Conservation (phyloP, 2,329 filamentous ascomycete genomes). For the Botrytis squamosa region DNA sequence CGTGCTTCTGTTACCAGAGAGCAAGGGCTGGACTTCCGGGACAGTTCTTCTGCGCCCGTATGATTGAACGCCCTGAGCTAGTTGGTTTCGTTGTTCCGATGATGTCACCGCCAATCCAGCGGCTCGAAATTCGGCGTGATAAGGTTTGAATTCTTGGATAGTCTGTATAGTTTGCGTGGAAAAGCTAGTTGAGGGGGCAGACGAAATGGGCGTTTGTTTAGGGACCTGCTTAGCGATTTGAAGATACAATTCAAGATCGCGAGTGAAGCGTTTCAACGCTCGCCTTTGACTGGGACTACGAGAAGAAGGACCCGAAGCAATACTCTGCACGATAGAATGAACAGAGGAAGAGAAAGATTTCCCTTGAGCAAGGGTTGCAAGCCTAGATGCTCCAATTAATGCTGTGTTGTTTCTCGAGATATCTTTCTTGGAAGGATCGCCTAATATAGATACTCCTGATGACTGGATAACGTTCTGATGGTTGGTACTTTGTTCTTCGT, state of each 20-base stretch:
- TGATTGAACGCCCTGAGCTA: neutral
- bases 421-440: slow-evolving; percentile 1
- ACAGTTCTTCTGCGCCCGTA: slow-evolving; percentile 16
- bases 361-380: slow-evolving; percentile 13
- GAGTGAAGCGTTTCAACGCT: slow-evolving; percentile 45
- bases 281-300: slow-evolving; percentile 47
- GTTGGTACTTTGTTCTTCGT: neutral
- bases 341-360: slow-evolving; percentile 23
- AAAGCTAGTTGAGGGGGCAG: slow-evolving; percentile 40
- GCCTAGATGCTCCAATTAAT: slow-evolving; percentile 17
- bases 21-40: slow-evolving; percentile 14
- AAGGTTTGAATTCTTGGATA: slow-evolving; percentile 53
- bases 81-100: slow-evolving; percentile 41
- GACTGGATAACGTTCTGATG: neutral
- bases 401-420: neutral
- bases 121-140: slow-evolving; percentile 51
- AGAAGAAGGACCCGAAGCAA: slow-evolving; percentile 37
- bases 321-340: slow-evolving; percentile 27
- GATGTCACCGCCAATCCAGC: slow-evolving; percentile 59
- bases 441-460: neutral
- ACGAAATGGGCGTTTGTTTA: slow-evolving; percentile 39
- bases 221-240: slow-evolving; percentile 42
- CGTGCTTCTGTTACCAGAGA: neutral
- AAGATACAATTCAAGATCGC: slow-evolving; percentile 45
- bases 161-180: slow-evolving; percentile 52